A percentile compares a stretch with the other conserved stretches of the same genome.
Evolutionary conservation across 108 stramenopile genomes (phyloP).

Genomic region (Cyclotella cryptica): DNA sequence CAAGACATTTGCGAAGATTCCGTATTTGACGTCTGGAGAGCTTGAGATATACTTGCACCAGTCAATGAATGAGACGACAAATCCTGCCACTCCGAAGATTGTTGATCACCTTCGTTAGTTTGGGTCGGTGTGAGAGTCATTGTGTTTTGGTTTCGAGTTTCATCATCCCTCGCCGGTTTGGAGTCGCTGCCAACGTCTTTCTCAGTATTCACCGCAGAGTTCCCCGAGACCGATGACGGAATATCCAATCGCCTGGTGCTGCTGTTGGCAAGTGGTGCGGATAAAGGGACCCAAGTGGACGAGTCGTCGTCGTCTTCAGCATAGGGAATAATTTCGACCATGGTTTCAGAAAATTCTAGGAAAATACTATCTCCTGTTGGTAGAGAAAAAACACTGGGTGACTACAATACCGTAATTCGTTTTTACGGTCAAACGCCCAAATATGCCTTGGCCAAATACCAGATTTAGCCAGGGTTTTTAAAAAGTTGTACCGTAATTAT

Average conservation of each 20-base stretch:
- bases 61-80: neutral
- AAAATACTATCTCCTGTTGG: no score
- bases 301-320: constrained; percentile 36
- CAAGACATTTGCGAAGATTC: neutral
- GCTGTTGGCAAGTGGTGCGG: neutral
- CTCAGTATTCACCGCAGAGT: neutral
- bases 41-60: neutral
- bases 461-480: no score
- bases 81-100: neutral
- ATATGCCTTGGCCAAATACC: no score
- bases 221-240: neutral
- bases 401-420: no score
- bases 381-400: no score
- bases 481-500: no score
- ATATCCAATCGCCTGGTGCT: neutral
- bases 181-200: neutral
- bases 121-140: neutral
- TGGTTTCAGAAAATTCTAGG: no score
- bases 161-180: neutral
- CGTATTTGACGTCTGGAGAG: neutral
- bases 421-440: no score
- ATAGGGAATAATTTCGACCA: constrained; percentile 54
- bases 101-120: neutral
- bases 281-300: constrained; percentile 42
- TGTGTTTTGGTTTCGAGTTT: neutral